phyloP scores from a whole-genome alignment of 257 asterid genomes.

The Scutellaria galericulata region DNA sequence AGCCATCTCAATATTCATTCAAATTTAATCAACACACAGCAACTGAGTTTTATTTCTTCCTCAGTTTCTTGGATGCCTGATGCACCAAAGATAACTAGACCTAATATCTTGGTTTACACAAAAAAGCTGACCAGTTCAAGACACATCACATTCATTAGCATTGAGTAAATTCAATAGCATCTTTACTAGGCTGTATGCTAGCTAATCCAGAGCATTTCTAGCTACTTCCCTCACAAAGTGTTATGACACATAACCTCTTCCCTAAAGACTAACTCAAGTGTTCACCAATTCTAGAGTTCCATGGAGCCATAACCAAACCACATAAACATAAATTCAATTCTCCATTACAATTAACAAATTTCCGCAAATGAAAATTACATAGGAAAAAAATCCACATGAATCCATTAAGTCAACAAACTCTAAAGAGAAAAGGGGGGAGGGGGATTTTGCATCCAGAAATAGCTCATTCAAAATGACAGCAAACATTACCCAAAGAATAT shows the following conservation, averaged over 20 bases:
- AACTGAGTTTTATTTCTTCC: no score
- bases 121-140: no score
- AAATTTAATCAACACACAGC: no score
- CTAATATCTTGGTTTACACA: no score
- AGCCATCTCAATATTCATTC: no score
- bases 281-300: not conserved
- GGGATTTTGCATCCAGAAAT: not conserved
- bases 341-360: not conserved
- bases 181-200: no score
- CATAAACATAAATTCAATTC: not conserved
- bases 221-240: not conserved
- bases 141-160: no score
- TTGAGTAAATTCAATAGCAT: no score
- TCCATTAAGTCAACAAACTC: not conserved
- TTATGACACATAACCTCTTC: not conserved
- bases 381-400: no score
- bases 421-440: no score
- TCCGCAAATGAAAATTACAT: not conserved
- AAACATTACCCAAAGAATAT: not conserved
- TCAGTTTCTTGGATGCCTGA: no score
- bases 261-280: not conserved
- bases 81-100: no score
- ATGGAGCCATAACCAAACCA: not conserved
- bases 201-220: not conserved
- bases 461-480: conserved; percentile 16